Conservation (phyloP, 1,284 basidiomycete genomes). For the Chondrostereum purpureum region DNA sequence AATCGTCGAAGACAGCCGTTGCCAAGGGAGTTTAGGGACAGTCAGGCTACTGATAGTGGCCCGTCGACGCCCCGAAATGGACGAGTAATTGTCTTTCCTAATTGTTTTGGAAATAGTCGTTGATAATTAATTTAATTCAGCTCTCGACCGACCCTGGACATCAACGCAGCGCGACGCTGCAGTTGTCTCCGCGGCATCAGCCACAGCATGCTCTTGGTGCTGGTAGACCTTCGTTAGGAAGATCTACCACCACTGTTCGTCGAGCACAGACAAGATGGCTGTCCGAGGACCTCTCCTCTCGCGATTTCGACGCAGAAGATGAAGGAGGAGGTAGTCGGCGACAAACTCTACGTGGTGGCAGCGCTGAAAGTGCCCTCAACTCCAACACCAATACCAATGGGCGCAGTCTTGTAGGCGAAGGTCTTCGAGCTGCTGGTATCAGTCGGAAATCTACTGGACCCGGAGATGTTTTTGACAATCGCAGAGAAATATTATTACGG, state of each 20-base stretch:
- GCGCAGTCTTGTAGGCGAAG: slow-evolving; percentile 58
- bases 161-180: slow-evolving; percentile 13
- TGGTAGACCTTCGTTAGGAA: slow-evolving; percentile 7
- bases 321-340: slow-evolving; percentile 22
- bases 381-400: slow-evolving; percentile 20
- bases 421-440: slow-evolving; percentile 67
- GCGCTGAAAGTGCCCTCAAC: slow-evolving; percentile 55
- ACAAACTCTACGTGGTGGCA: slow-evolving; percentile 53
- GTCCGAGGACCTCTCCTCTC: slow-evolving; percentile 33
- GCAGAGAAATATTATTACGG: slow-evolving; percentile 19
- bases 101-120: neutral
- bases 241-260: slow-evolving; percentile 25
- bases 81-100: neutral
- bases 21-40: slow-evolving; percentile 53
- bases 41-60: slow-evolving; percentile 6
- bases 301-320: slow-evolving; percentile 22
- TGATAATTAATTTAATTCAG: neutral
- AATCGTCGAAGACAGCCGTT: slow-evolving; percentile 48
- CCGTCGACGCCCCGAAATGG: slow-evolving; percentile 2
- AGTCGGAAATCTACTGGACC: slow-evolving; percentile 17
- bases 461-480: slow-evolving; percentile 21
- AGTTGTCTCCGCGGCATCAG: slow-evolving; percentile 24
- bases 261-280: slow-evolving; percentile 48
- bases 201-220: slow-evolving; percentile 10
- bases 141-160: slow-evolving; percentile 2